These are phyloP conservation scores for Abortiporus biennis DNA, from an alignment of 1,284 basidiomycete species.

Conservation along the genomic window DNA sequence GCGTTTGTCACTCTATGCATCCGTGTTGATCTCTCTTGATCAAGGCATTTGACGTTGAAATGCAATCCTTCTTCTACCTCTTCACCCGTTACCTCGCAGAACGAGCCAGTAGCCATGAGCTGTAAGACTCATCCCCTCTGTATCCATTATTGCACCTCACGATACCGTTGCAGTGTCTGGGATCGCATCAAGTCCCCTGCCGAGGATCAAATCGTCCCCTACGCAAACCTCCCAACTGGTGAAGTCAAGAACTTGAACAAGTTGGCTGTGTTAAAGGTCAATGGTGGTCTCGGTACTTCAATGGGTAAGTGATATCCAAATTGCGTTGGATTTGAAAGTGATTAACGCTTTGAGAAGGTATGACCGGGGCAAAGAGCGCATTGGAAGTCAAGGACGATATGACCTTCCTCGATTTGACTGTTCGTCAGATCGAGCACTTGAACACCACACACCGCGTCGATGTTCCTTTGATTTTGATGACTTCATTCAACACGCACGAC, in stretches of 20 bases:
- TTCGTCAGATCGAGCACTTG: conserved; percentile 93
- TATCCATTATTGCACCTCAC: conserved; percentile 5
- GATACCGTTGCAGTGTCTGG: conserved; percentile 69
- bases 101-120: conserved; percentile 90
- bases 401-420: conserved; percentile 98
- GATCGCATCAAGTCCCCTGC: conserved; percentile 96
- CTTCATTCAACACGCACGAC: conserved; percentile 99
- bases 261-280: conserved; percentile 98
- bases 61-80: conserved; percentile 98
- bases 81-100: conserved; percentile 98
- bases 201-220: conserved; percentile 89
- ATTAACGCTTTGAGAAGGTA: conserved; percentile 43
- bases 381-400: conserved; percentile 95
- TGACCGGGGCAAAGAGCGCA: conserved; percentile 91
- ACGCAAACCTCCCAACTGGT: conserved; percentile 63
- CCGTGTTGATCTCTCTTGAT: conserved; percentile 10
- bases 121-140: conserved; percentile 54
- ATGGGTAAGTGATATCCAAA: conserved; percentile 60
- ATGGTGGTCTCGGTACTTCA: conserved; percentile 97
- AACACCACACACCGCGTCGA: conserved; percentile 71
- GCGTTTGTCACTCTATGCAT: conserved; percentile 5
- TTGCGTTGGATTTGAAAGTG: too few species aligned
- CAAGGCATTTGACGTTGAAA: conserved; percentile 95
- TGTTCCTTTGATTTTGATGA: conserved; percentile 99
- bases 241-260: conserved; percentile 80